Evolutionary conservation across 2,329 filamentous ascomycete species (phyloP).

Genomic region (Aspergillus arachidicola): DNA sequence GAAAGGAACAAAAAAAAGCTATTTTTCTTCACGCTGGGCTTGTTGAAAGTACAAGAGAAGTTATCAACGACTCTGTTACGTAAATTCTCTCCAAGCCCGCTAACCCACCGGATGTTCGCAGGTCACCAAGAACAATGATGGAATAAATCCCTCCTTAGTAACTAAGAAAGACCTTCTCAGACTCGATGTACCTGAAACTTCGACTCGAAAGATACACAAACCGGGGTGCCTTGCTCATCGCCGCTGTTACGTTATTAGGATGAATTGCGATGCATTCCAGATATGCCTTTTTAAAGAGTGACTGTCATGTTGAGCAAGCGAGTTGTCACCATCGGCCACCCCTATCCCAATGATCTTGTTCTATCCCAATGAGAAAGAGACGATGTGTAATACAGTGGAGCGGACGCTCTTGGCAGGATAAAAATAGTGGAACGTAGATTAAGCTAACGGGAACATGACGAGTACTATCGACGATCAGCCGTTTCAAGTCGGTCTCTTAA

Average conservation of each 20-base stretch:
- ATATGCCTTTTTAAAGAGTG: background rate
- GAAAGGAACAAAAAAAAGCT: background rate
- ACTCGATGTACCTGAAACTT: background rate
- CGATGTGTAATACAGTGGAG: background rate
- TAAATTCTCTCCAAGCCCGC: background rate
- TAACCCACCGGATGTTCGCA: background rate
- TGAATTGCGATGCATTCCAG: background rate
- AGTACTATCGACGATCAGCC: conserved; percentile 9
- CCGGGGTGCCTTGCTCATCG: too few species aligned
- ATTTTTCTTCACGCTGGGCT: too few species aligned
- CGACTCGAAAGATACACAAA: background rate
- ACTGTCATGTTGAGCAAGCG: background rate
- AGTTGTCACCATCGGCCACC: background rate
- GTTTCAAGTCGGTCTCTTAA: background rate
- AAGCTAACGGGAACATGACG: conserved; percentile 1
- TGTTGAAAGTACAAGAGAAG: background rate
- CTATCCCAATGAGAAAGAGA: background rate
- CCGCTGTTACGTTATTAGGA: background rate
- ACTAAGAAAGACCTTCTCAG: background rate
- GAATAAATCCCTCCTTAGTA: background rate
- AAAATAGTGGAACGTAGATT: conserved; percentile 2
- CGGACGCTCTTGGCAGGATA: background rate
- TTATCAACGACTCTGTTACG: background rate
- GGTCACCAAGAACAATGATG: background rate
- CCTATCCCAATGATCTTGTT: background rate